A percentile compares a stretch with the other conserved stretches of the same genome.
These are phyloP conservation scores for Globisporangium barbulae DNA, from an alignment of 352 stramenopile genomes.

Conservation along the genomic window DNA sequence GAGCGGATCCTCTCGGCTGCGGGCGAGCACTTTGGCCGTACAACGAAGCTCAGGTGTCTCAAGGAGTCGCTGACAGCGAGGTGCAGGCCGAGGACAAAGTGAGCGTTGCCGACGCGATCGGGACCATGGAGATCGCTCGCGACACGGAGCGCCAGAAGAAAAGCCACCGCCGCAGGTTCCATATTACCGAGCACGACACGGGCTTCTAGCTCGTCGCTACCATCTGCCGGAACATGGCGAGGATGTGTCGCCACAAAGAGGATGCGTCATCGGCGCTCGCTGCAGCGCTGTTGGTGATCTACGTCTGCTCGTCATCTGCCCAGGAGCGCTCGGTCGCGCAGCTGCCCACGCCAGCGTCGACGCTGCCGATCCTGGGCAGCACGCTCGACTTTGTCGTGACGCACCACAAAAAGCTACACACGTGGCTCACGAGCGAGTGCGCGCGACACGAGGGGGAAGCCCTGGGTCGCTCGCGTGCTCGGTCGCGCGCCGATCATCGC, in stretches of 20 bases:
- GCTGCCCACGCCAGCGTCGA: constrained; percentile 9
- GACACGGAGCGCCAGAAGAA: constrained; percentile 10
- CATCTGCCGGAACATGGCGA: constrained; percentile 9
- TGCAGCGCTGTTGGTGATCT: too few relatives aligned
- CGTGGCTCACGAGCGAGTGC: constrained; percentile 23
- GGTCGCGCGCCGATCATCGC: constrained; percentile 34
- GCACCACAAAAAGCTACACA: constrained; percentile 20
- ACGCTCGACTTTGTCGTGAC: constrained; percentile 14
- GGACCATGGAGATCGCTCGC: constrained; percentile 23
- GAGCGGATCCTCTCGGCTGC: constrained; percentile 27
- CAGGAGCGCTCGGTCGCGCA: too few relatives aligned
- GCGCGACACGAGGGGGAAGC: constrained; percentile 17
- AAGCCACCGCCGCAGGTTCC: neutral
- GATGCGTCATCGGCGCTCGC: neutral
- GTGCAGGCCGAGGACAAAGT: constrained; percentile 15
- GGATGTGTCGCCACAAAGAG: neutral
- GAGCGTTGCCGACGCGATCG: constrained; percentile 23
- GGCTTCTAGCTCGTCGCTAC: constrained; percentile 30
- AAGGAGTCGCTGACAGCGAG: constrained; percentile 21
- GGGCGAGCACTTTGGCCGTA: constrained; percentile 15
- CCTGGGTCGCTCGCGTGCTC: constrained; percentile 39
- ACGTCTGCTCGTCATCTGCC: too few relatives aligned
- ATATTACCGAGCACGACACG: constrained; percentile 19
- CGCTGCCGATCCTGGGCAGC: constrained; percentile 17
- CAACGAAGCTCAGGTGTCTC: constrained; percentile 20